Base-by-base conservation (phyloP, 2,329 filamentous ascomycete genomes). In the Colletotrichum caudatum region DNA sequence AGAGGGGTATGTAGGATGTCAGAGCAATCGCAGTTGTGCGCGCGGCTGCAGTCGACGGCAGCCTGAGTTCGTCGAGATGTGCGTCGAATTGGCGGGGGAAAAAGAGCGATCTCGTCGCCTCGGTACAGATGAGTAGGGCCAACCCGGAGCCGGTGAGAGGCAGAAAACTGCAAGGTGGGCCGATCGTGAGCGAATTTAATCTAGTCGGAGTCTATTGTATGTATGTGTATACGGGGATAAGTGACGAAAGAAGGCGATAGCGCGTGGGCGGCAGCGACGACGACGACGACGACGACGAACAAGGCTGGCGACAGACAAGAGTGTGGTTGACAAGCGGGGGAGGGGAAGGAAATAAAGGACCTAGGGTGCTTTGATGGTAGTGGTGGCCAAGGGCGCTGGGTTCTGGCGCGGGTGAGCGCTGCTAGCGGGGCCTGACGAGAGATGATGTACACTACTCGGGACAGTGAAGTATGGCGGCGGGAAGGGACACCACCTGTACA, bases 261-360 rank as follows among this genome's bases (percentile, higher is more conserved):
- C 51, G 51, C 50, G 64, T 57, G 33, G 44, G 46, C 51, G 50
- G 44, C 33, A 39, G 35, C 26, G 48, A 35, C 62, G 41, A 50
- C 26, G 41, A 20, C 41, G 14, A 44, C 44, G 11, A 46, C 18
- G 35, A 56, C 37, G 18, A 26, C 14, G 44, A 41, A 59, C 59
- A 56, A 69, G 54, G 65, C 65, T 69, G 65, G 65, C 56, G 26
- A 65, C 51, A 54, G 37, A 33, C 46, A 16, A 59, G 37, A 59
- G 41, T n/a, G 44, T 41, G 12, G 56, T 62, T n/a, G 35, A 39
- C 58, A 70, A 56, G 64, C 65, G 62, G 61, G 61, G 70, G 74
- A 71, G 57, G 54, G 71, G 64, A 48, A 70, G 63, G 57, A 66
- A 66, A 67, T 67, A 46, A 62, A 66, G 51, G 69, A 56, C 48